These are phyloP conservation scores for Boletus huronensis DNA, from an alignment of 768 basidiomycete genomes.

Conservation along the genomic window DNA sequence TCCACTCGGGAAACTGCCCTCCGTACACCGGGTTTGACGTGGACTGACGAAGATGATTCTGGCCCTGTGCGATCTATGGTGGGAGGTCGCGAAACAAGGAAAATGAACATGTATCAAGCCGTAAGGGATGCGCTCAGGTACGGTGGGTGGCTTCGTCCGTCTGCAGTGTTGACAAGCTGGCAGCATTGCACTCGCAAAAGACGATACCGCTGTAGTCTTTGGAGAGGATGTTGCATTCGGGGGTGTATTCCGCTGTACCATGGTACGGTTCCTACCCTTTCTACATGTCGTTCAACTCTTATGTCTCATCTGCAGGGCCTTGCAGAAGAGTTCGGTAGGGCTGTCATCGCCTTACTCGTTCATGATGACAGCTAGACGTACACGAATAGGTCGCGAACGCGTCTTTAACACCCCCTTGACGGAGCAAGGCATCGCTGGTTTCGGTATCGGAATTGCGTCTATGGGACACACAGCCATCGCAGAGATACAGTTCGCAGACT, in stretches of 20 bases:
- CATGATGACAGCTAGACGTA: neutral
- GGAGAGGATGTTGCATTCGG: constrained; percentile 93
- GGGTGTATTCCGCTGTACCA: constrained; percentile 91
- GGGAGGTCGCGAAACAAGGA: constrained; percentile 81
- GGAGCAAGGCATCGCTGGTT: constrained; percentile 92
- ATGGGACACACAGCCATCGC: constrained; percentile 96
- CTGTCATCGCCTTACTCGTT: neutral
- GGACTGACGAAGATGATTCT: constrained; percentile 57
- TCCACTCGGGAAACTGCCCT: constrained; percentile 67
- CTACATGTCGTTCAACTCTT: neutral
- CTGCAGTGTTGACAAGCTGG: constrained; percentile 6
- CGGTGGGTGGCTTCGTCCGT: constrained; percentile 4
- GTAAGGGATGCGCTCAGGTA: constrained; percentile 88
- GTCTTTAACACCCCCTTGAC: constrained; percentile 95
- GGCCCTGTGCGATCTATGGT: constrained; percentile 44
- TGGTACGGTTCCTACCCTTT: constrained; percentile 48
- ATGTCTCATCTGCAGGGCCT: constrained; percentile 54
- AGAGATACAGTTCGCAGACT: constrained; percentile 89
- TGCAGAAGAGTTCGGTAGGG: constrained; percentile 85
- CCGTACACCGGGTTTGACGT: constrained; percentile 68
- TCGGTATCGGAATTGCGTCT: constrained; percentile 85
- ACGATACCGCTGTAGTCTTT: constrained; percentile 85
- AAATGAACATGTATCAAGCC: constrained; percentile 95
- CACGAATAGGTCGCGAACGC: constrained; percentile 68
- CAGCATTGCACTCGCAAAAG: constrained; percentile 80